phyloP scores from a whole-genome alignment of 495 filamentous ascomycete genomes.

The Talaromyces nanjingensis region DNA sequence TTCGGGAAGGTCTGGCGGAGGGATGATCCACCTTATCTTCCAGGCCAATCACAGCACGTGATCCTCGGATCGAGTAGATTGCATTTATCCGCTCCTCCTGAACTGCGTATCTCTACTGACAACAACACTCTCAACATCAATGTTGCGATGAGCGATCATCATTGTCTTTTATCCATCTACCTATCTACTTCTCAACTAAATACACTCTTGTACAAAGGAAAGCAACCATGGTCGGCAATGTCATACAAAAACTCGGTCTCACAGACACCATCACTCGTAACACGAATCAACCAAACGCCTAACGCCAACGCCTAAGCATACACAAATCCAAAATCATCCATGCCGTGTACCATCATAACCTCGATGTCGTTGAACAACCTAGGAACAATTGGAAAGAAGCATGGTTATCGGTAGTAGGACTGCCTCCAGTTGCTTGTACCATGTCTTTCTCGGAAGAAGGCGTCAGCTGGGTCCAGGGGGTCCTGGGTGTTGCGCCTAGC shows the following conservation, averaged over 20 bases:
- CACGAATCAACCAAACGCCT: not conserved
- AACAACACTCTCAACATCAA: not conserved
- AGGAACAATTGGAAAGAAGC: not conserved
- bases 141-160: not conserved
- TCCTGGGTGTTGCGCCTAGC: not conserved
- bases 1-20: not conserved
- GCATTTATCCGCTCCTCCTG: not conserved
- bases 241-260: not conserved
- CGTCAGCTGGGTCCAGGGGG: not conserved
- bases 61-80: not conserved
- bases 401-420: conserved; percentile 10
- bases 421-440: not conserved
- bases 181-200: not conserved
- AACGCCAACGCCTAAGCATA: not conserved
- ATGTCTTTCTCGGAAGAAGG: not conserved
- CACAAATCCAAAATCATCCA: not conserved
- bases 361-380: not conserved
- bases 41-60: not conserved
- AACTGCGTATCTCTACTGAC: too few relatives aligned
- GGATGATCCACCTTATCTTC: not conserved
- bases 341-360: not conserved
- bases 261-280: not conserved
- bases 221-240: not conserved
- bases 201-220: not conserved
- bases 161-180: not conserved